phyloP scores from a whole-genome alignment of 1,284 basidiomycete genomes.

The Sporisorium reilianum region DNA sequence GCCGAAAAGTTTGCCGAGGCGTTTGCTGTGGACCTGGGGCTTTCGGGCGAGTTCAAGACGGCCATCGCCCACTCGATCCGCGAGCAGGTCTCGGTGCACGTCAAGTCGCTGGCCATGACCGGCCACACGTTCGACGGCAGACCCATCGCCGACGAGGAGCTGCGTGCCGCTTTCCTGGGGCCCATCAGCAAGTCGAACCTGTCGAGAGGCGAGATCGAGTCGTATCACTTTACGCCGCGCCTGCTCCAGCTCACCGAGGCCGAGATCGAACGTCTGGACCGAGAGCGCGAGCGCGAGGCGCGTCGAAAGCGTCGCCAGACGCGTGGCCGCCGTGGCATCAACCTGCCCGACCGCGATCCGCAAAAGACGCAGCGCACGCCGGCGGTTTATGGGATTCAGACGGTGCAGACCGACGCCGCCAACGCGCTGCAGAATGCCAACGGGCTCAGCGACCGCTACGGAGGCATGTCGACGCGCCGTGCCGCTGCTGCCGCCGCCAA shows the following conservation, averaged over 20 bases:
- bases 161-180: constrained; percentile 88
- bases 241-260: constrained; percentile 89
- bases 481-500: constrained; percentile 64
- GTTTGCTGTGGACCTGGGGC: constrained; percentile 87
- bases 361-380: constrained; percentile 83
- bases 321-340: constrained; percentile 87
- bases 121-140: constrained; percentile 87
- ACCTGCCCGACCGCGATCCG: constrained; percentile 91
- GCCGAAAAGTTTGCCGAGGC: constrained; percentile 93
- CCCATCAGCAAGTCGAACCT: constrained; percentile 71
- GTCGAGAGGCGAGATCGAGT: constrained; percentile 76
- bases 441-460: constrained; percentile 40
- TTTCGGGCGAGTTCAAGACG: constrained; percentile 87
- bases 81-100: constrained; percentile 91
- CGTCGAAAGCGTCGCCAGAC: constrained; percentile 86
- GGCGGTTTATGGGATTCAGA: constrained; percentile 65
- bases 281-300: constrained; percentile 91
- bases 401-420: constrained; percentile 42
- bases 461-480: constrained; percentile 53
- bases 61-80: constrained; percentile 95
- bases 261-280: constrained; percentile 86
- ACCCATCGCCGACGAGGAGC: constrained; percentile 87
- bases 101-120: constrained; percentile 90
- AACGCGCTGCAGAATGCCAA: constrained; percentile 26
- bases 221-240: constrained; percentile 81